phyloP scores from a whole-genome alignment of 2,329 filamentous ascomycete genomes.

The Xylaria sp. region DNA sequence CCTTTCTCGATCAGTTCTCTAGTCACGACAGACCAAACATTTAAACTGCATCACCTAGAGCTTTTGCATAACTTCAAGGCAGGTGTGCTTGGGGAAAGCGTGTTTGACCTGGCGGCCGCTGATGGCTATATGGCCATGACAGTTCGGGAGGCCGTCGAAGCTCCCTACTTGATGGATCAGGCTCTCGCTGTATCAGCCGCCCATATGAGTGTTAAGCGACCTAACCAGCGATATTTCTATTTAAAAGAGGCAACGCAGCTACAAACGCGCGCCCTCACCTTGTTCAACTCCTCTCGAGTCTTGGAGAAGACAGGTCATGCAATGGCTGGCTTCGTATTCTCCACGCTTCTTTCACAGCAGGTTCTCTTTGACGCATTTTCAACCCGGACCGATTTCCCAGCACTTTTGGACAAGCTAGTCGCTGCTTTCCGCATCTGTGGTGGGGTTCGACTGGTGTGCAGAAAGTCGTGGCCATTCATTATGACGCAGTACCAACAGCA shows the following conservation, averaged over 20 bases:
- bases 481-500: constrained; percentile 8
- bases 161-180: constrained; percentile 55
- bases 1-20: not conserved
- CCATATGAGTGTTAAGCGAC: constrained; percentile 45
- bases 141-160: constrained; percentile 38
- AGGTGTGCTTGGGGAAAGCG: constrained; percentile 30
- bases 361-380: constrained; percentile 32
- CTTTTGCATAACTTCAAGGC: constrained; percentile 46
- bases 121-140: constrained; percentile 29
- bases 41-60: constrained; percentile 47
- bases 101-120: constrained; percentile 23
- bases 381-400: not conserved
- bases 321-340: constrained; percentile 33
- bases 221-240: constrained; percentile 25
- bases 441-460: constrained; percentile 28
- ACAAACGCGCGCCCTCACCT: constrained; percentile 28
- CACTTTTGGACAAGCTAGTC: constrained; percentile 27
- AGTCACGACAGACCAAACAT: constrained; percentile 32
- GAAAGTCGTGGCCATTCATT: constrained; percentile 12
- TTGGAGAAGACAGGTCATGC: constrained; percentile 23
- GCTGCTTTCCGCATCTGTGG: constrained; percentile 29
- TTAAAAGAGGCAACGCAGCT: constrained; percentile 29
- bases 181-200: constrained; percentile 53
- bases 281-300: constrained; percentile 21
- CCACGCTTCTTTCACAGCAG: constrained; percentile 35